A percentile compares a stretch with the other conserved stretches of the same genome.
phyloP scores from a whole-genome alignment of 768 basidiomycete genomes.

The Boletus sp. region DNA sequence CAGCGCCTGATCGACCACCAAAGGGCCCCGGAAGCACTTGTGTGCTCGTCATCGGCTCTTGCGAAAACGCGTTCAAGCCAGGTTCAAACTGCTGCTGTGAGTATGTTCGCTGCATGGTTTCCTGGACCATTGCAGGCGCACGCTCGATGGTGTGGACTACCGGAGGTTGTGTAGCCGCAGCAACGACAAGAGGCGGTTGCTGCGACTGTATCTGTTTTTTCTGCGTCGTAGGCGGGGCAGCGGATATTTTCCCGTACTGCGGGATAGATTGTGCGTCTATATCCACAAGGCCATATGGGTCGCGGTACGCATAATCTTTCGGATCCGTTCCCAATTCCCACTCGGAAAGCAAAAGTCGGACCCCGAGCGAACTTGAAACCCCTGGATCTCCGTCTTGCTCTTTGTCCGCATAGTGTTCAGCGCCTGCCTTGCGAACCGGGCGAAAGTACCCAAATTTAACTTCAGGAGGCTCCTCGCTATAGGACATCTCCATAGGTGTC shows the following conservation, averaged over 20 bases:
- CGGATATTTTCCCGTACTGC: conserved; percentile 10
- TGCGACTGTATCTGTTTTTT: conserved; percentile 25
- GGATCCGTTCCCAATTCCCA: conserved; percentile 63
- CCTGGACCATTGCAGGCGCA: conserved; percentile 1
- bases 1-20: conserved; percentile 53
- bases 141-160: conserved; percentile 8
- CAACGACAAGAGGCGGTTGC: conserved; percentile 41
- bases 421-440: conserved; percentile 39
- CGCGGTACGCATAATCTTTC: conserved; percentile 47
- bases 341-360: conserved; percentile 62
- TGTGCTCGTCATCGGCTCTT: conserved; percentile 57
- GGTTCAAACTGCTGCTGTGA: conserved; percentile 17
- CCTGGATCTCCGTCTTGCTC: conserved; percentile 17
- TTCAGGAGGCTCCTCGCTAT: conserved; percentile 54
- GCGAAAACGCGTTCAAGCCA: conserved; percentile 28
- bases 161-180: conserved; percentile 25
- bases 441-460: conserved; percentile 62
- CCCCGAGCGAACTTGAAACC: conserved; percentile 46
- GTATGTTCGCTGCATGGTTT: conserved; percentile 13
- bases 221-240: conserved; percentile 12
- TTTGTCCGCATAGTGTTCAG: conserved; percentile 28
- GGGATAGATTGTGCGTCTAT: conserved; percentile 17
- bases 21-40: conserved; percentile 70
- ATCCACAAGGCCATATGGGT: conserved; percentile 49
- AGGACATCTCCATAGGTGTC: conserved; percentile 41